Base-by-base conservation (phyloP, 768 basidiomycete species). In the Pleurotus eryngii region DNA sequence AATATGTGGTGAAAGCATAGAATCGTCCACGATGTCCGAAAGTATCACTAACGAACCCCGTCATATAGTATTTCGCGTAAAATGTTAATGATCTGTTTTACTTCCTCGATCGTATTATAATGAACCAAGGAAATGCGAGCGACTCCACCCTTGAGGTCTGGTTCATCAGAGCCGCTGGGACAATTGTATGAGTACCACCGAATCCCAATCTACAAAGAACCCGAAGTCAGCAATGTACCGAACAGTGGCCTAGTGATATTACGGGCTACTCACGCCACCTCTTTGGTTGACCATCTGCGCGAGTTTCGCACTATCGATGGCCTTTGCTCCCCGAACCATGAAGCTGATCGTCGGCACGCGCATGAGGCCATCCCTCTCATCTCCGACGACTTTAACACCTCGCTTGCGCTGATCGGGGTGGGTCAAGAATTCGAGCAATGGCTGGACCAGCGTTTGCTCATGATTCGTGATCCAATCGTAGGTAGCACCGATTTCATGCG, bases 91-190 rank as follows among this genome's bases (percentile, higher is more conserved):
- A 91, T 84, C 63, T 61, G 72, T 53, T 82, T 69, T 1, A 90
- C 87, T 62, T 91, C 88, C 57, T 83, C 78, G 3, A 86, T 73
- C 0, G 89, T 90, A 63, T 90, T 90, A 63, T 90, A 90, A 61
- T 91, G 90, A 22, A 90, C 87, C 30, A 92, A 67, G 2, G 88
- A 89, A 55, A 91, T 82, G 3, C 90, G 81, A 20, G 90, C 85
- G 1, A 89, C 83, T 0, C 83, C 88, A 58, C 90, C 88, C 0
- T 78, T 74, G 0, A 76, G 65, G 61, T 86, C 81, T 46, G 87
- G 58, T n/a, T 22, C 27, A 5, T n/a, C 22, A 1, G 22, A n/a
- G 12, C 22, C 22, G 14, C 22, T n/a, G 4, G 27, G 20, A 14
- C 42, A 43, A 49, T 22, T 26, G 14, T 49, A 49, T 2, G 47